phyloP scores from a whole-genome alignment of 2,329 filamentous ascomycete species.

The Trichoderma aggressivum region DNA sequence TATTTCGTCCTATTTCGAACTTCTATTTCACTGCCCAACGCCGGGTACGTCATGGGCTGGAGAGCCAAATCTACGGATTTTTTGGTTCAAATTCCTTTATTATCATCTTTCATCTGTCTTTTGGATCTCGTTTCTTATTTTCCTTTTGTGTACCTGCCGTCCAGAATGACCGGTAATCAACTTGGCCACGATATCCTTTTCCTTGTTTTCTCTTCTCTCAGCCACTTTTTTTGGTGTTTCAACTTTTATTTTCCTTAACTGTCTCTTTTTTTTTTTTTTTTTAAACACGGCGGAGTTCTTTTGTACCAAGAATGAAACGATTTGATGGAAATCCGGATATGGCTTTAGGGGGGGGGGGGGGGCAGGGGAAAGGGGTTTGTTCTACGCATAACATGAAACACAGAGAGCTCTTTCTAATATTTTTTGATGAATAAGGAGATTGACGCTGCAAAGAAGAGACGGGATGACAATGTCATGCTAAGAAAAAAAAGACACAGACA shows the following conservation, averaged over 20 bases:
- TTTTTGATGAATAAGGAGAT: neutral
- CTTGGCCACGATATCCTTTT: neutral
- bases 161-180: neutral
- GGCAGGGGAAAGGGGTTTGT: neutral
- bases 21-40: neutral
- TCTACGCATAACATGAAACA: slow-evolving; percentile 1
- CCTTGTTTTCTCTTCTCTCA: neutral
- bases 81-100: neutral
- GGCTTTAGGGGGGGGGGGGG: neutral
- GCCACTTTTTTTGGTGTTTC: neutral
- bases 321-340: slow-evolving; percentile 2
- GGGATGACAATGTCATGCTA: neutral
- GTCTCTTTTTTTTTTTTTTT: neutral
- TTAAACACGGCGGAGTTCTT: slow-evolving; percentile 4
- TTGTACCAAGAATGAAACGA: slow-evolving; percentile 7
- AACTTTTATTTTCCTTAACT: neutral
- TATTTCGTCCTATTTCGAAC: neutral
- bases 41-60: neutral
- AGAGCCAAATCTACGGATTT: neutral
- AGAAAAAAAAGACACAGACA: slow-evolving; percentile 12
- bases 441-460: neutral
- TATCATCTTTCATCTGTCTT: neutral
- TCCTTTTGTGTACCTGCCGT: neutral
- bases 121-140: neutral
- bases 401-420: neutral